Conservation (phyloP, 331 rosid genomes). For the Rhamnella rubrinervis region DNA sequence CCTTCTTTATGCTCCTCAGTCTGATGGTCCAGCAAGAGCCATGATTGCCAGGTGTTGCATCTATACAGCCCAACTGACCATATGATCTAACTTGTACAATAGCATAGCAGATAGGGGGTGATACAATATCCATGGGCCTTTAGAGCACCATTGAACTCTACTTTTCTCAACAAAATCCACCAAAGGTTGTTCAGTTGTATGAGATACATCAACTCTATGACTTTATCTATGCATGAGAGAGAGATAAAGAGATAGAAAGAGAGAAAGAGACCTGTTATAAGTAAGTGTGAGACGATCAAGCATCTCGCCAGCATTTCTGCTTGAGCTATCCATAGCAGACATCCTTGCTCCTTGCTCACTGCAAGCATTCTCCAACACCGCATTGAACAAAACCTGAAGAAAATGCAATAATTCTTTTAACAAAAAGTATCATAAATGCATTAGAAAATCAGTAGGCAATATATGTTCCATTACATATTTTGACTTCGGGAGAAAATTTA, state of each 20-base stretch:
- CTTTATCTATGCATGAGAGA: not conserved
- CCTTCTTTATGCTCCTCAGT: too few relatives aligned
- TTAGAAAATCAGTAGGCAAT: not conserved
- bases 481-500: not conserved
- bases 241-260: slow-evolving; percentile 1
- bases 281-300: slow-evolving; percentile 98
- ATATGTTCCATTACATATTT: not conserved
- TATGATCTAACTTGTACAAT: not conserved
- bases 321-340: slow-evolving; percentile 99
- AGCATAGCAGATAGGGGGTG: not conserved
- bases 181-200: too few relatives aligned
- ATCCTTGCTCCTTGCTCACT: slow-evolving; percentile 99
- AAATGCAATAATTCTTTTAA: not conserved
- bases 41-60: not conserved
- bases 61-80: not conserved
- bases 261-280: slow-evolving; percentile 72
- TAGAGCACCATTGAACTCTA: not conserved
- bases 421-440: slow-evolving; percentile 5
- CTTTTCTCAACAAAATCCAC: too few relatives aligned
- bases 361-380: slow-evolving; percentile 94
- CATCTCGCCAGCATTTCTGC: slow-evolving; percentile 99
- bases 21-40: not conserved
- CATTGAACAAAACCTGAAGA: slow-evolving; percentile 84
- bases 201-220: not conserved
- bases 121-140: not conserved